Percentiles rank a stretch among this genome's conserved stretches.
These are phyloP conservation scores for Laburnicola sp. DNA, from an alignment of 2,329 filamentous ascomycete genomes.

Conservation along the genomic window DNA sequence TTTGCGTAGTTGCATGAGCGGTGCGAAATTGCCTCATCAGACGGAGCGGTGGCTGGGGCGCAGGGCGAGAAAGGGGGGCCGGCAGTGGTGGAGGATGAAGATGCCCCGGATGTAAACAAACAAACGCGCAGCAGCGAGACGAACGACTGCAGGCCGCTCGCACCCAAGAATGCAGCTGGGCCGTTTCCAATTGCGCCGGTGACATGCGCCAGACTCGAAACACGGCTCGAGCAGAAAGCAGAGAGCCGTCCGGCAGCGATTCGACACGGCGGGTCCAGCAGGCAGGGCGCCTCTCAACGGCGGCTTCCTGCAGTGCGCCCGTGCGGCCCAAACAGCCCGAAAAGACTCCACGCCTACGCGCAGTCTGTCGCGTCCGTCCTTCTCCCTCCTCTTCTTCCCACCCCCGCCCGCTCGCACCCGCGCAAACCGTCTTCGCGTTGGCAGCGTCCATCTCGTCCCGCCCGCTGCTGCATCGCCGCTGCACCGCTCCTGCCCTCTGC, in stretches of 20 bases:
- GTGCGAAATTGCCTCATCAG: conserved; percentile 23
- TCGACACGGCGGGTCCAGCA: conserved; percentile 20
- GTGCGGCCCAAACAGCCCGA: conserved; percentile 11
- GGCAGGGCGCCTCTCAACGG: conserved; percentile 3
- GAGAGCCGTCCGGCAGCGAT: conserved; percentile 17
- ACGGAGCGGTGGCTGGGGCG: background rate
- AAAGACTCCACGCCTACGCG: conserved; percentile 28
- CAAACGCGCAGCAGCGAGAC: conserved; percentile 10
- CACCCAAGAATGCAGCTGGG: background rate
- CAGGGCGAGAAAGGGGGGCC: conserved; percentile 6
- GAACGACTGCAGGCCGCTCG: background rate
- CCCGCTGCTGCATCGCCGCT: conserved; percentile 23
- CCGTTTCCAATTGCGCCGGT: conserved; percentile 13
- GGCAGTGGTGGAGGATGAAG: conserved; percentile 3
- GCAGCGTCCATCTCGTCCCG: conserved; percentile 14
- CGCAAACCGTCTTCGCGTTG: conserved; percentile 29
- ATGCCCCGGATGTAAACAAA: conserved; percentile 12
- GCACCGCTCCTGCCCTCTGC: conserved; percentile 8
- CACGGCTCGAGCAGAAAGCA: background rate
- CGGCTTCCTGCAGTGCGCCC: conserved; percentile 20
- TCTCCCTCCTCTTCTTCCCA: conserved; percentile 18
- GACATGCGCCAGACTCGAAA: conserved; percentile 17
- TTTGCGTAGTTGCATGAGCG: conserved; percentile 22
- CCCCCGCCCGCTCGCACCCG: conserved; percentile 10
- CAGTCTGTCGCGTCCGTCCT: conserved; percentile 18